A percentile compares a stretch with the other conserved stretches of the same genome.
Evolutionary conservation across 1,284 basidiomycete genomes (phyloP).

Genomic region (Naganishia cerealis): DNA sequence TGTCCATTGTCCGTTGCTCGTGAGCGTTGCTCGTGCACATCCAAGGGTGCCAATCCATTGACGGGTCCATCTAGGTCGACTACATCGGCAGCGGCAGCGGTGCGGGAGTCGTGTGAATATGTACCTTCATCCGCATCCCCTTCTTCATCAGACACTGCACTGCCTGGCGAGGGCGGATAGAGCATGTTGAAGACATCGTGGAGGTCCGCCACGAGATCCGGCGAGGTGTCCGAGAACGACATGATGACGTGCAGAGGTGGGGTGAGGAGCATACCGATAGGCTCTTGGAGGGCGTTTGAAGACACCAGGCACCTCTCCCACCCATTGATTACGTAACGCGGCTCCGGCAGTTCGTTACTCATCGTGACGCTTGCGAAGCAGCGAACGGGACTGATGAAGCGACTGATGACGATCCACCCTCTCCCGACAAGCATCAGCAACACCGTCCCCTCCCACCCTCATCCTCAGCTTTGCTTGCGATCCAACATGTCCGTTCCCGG

Average conservation of each 20-base stretch:
- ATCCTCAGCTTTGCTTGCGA: background rate
- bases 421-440: background rate
- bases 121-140: background rate
- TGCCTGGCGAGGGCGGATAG: constrained; percentile 15
- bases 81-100: background rate
- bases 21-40: constrained; percentile 2
- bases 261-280: too few species aligned
- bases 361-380: constrained; percentile 20
- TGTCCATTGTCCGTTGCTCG: background rate
- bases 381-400: constrained; percentile 5
- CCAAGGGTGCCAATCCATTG: constrained; percentile 6
- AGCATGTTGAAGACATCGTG: constrained; percentile 24
- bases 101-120: too few species aligned
- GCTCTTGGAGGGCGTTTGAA: background rate
- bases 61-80: constrained; percentile 15
- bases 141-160: constrained; percentile 7
- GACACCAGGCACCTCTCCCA: background rate
- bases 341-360: constrained; percentile 10
- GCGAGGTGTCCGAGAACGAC: constrained; percentile 16
- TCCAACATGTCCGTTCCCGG: constrained; percentile 53
- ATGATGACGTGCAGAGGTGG: too few species aligned
- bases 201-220: constrained; percentile 16
- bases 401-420: constrained; percentile 11
- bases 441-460: background rate
- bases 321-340: background rate